Base-by-base conservation (phyloP, 805 yeast species). In the Kazachstania taianensis region DNA sequence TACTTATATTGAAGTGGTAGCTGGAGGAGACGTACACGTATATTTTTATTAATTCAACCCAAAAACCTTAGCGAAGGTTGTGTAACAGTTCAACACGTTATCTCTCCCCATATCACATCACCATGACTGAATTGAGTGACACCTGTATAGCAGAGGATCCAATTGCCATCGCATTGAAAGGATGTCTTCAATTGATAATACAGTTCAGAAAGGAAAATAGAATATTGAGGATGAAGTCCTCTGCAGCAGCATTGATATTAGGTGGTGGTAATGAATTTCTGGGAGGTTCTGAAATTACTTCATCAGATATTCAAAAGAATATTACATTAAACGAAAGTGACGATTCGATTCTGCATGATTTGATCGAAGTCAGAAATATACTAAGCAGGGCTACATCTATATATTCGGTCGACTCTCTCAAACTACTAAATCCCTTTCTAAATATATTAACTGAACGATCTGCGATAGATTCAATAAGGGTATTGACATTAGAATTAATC, bases 121-220 rank as follows among this genome's bases (percentile, higher is more conserved):
- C 19, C n/a, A 35, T 35, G 32, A 20, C 33, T 14, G 32, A 35
- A 8, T 27, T 35, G 4, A 18, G 20, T 2, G 37, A 32, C 2
- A 28, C 32, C n/a, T 28, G 33, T 20, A 15, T 35, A 14, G 35
- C 28, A 14, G 35, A 36, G 20, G 87, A 83, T 57, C 82, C 92
- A n/a, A 70, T 80, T 37, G 80, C 92, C 2, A 74, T 89, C 46
- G 81, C 84, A 44, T 76, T 85, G 42, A 81, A 82, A 53, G 97
- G 92, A 63, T 85, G 96, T 57, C 80, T 83, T 50, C 69, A 78
- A 38, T 72, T 92, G 36, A 75, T 87, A 14, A 78, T 94, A n/a
- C 85, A 92, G 15, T 84, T 92, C 92, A 70, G 96, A 38, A 85
- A 14, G 13, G 35, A 85, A 53, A 70, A 81, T 43, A 73, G 86